Conservation (phyloP, 2,329 filamentous ascomycete genomes). For the Bipolaris bicolor region DNA sequence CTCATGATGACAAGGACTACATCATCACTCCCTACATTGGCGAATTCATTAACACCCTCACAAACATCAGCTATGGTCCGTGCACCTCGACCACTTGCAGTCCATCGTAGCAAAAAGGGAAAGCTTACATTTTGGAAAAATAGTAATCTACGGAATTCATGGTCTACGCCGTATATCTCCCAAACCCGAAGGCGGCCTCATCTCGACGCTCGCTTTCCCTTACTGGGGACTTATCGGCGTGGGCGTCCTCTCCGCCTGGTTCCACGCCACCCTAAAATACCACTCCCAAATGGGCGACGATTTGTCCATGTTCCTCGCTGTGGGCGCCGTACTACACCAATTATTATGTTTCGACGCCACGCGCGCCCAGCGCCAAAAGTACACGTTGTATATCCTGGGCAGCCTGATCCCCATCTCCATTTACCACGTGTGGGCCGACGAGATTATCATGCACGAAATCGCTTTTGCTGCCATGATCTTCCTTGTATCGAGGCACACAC, state of each 20-base stretch:
- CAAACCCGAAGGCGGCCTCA: constrained; percentile 35
- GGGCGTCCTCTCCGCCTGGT: constrained; percentile 51
- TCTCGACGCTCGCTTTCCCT: constrained; percentile 45
- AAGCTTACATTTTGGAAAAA: neutral
- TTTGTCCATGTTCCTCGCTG: constrained; percentile 64
- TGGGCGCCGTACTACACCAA: constrained; percentile 60
- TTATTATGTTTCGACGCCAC: constrained; percentile 52
- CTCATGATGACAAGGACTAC: constrained; percentile 55
- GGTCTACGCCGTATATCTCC: constrained; percentile 39
- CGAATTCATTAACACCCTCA: constrained; percentile 61
- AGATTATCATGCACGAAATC: constrained; percentile 49
- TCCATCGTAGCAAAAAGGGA: neutral
- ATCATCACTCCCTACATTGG: constrained; percentile 59
- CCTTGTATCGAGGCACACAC: constrained; percentile 42
- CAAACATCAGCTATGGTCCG: constrained; percentile 58
- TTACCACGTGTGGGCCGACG: constrained; percentile 48
- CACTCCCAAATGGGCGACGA: constrained; percentile 61
- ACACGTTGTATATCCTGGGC: constrained; percentile 36
- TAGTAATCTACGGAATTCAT: constrained; percentile 47
- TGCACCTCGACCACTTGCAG: neutral
- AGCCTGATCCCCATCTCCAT: constrained; percentile 42
- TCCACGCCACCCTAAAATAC: constrained; percentile 54
- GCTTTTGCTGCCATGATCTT: constrained; percentile 52
- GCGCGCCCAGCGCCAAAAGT: constrained; percentile 28
- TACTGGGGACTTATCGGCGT: constrained; percentile 54